Evolutionary conservation across 1,284 basidiomycete species (phyloP), one percentile per base, ranked within the genome.

Genomic region (Boletus sp.): DNA sequence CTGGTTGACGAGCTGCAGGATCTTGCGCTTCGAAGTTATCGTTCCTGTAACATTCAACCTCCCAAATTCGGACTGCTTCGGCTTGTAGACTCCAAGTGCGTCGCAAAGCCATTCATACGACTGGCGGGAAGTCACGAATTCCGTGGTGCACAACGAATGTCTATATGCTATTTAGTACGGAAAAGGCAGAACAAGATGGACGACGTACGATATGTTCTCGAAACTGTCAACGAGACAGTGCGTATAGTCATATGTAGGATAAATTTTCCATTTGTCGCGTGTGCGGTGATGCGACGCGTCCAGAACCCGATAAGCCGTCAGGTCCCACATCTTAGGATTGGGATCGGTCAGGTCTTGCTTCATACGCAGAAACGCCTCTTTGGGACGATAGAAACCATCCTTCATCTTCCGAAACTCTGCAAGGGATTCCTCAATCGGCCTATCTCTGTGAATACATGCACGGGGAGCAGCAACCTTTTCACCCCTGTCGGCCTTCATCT

Each of bases 41-140:
- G 95, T 95, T 20, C 96, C 96, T 58, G 96, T 92, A 40, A 99
- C 70, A 62, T 87, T 94, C 49, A 99, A 77, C 46, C 96, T 83
- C 25, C 96, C 96, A 61, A 94, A 99, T 68, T 99, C 96, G 50
- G 91, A 95, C 72, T 99, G 96, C 53, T 87, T 86, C n/a, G 96
- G 94, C 68, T 95, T 97, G 79, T 99, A 99, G 2, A 99, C 88
- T 54, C 91, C 88, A 26, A 99, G 75, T 2, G 91, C 92, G 65
- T 99, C 95, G 64, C 96, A 99, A 13, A 99, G 79, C 96, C 96
- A 99, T 63, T 99, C 96, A 69, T 99, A 99, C 1, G 94, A 96
- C 64, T 94, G 91, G 47, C 96, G 88, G 8, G 94, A 93, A n/a
- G 88, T 83, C 57, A 98, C 86, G 67, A 99, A 99, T 68, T 99